Base-by-base conservation (phyloP, 257 asterid species). In the Sherardia arvensis region DNA sequence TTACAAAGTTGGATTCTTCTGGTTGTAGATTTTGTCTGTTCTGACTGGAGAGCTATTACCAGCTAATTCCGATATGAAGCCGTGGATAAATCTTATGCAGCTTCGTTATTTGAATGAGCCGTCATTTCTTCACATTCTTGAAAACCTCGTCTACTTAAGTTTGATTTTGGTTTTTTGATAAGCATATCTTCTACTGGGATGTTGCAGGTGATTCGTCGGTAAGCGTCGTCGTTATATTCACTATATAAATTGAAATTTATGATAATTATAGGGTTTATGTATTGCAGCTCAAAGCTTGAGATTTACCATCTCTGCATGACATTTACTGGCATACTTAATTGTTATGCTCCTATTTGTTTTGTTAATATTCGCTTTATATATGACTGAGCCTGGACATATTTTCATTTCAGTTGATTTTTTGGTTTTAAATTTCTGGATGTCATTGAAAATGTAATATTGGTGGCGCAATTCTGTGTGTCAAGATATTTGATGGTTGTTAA, bases 21-120 rank as follows among this genome's bases (percentile, higher is more conserved):
- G 54, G 59, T 59, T 68, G 61, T 66, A 90, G 99, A 84, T 77
- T 76, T 80, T 77, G 75, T 73, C 86, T 65, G 85, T 87, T 65
- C 69, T 81, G 48, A 72, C 72, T 34, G 69, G 66, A 59, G 94
- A 87, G 38, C 81, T 93, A 70, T 69, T 84, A 69, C 97, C 97
- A 60, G 95, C 97, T 71, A 93, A 93, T 84, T 95, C 99, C 0
- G 86, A 78, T 64, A 84, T 21, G 88, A 83, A 74, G 95, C 86
- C 28, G 97, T 90, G 45, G 95, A 90, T 73, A 92, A n/a, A 93
- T 83, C 96, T 93, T 76, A 74, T 78, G 71, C 91, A 90, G 38
- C 97, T 93, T 64, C 80, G 90, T 78, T 85, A 84, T 84, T 73
- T 90, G 78, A 93, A 93, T 7, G 96, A 87, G 81, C 96, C 97